A percentile compares a stretch with the other conserved stretches of the same genome.
Conservation (phyloP, 1,284 basidiomycete genomes). For the Malassezia caprae region DNA sequence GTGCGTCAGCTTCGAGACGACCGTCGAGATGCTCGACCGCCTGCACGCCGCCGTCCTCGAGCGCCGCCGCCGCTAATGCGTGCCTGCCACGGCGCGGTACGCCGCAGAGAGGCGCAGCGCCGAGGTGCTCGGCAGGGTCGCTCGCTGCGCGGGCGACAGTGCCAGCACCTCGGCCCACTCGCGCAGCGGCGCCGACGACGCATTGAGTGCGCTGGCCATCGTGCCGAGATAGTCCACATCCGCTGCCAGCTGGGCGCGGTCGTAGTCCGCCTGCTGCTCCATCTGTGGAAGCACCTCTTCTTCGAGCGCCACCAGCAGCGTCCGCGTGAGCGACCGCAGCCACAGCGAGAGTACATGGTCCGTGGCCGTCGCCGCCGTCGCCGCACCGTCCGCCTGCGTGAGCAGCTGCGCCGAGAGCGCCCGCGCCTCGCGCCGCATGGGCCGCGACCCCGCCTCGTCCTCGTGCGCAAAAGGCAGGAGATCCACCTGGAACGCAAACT, state of each 20-base stretch:
- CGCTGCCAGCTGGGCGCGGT: constrained; percentile 70
- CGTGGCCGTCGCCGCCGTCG: background rate
- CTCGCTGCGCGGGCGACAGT: background rate
- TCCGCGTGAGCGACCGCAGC: constrained; percentile 66
- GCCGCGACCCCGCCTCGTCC: constrained; percentile 3
- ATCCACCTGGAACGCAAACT: constrained; percentile 28
- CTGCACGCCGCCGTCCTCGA: constrained; percentile 38
- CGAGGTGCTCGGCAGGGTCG: background rate
- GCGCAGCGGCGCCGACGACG: constrained; percentile 13
- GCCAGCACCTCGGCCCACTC: constrained; percentile 14
- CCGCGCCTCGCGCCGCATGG: background rate
- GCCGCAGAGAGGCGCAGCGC: constrained; percentile 3
- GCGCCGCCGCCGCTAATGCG: constrained; percentile 4
- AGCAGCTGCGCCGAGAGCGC: constrained; percentile 6
- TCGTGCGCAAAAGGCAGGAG: constrained; percentile 11
- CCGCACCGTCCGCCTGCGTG: background rate
- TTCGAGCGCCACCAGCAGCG: constrained; percentile 59
- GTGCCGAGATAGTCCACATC: constrained; percentile 80
- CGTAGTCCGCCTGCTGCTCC: constrained; percentile 54
- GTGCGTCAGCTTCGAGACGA: constrained; percentile 82
- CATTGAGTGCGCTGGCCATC: constrained; percentile 74
- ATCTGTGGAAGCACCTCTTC: constrained; percentile 54
- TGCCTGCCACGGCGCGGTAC: background rate
- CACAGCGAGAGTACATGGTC: constrained; percentile 67
- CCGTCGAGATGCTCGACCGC: constrained; percentile 50